Conservation (phyloP, 129 eudicot species). For the Oenanthe sinensis region DNA sequence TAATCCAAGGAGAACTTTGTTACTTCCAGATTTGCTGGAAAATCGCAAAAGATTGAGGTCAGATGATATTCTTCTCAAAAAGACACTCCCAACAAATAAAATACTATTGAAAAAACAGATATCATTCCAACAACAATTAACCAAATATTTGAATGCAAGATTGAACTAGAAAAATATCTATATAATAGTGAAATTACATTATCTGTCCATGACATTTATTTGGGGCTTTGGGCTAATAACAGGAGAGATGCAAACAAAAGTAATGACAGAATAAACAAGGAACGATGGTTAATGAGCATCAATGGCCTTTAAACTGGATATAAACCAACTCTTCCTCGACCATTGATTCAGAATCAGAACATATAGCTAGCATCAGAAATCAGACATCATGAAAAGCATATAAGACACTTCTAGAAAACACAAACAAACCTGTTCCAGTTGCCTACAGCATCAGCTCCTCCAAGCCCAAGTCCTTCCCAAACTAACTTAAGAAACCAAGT, state of each 20-base stretch:
- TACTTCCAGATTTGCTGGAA: constrained; percentile 40
- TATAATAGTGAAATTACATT: neutral
- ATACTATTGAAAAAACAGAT: neutral
- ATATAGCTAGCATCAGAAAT: neutral
- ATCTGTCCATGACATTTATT: neutral
- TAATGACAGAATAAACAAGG: neutral
- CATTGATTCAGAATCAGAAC: neutral
- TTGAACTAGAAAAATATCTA: neutral
- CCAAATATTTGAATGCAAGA: neutral
- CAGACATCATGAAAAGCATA: neutral
- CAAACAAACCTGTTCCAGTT: constrained; percentile 65
- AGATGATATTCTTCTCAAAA: neutral
- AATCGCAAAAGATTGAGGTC: constrained; percentile 6
- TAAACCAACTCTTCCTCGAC: neutral
- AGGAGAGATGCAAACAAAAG: neutral
- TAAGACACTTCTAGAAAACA: neutral
- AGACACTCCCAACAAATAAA: neutral
- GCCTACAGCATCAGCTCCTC: constrained; percentile 67
- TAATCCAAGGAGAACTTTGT: constrained; percentile 71
- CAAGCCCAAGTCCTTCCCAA: constrained; percentile 96
- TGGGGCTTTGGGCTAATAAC: neutral
- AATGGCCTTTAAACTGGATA: neutral
- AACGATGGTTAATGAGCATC: neutral
- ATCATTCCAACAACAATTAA: neutral
- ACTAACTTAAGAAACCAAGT: constrained; percentile 43